phyloP scores from a whole-genome alignment of 441 rosid species.

The Viola pubescens region DNA sequence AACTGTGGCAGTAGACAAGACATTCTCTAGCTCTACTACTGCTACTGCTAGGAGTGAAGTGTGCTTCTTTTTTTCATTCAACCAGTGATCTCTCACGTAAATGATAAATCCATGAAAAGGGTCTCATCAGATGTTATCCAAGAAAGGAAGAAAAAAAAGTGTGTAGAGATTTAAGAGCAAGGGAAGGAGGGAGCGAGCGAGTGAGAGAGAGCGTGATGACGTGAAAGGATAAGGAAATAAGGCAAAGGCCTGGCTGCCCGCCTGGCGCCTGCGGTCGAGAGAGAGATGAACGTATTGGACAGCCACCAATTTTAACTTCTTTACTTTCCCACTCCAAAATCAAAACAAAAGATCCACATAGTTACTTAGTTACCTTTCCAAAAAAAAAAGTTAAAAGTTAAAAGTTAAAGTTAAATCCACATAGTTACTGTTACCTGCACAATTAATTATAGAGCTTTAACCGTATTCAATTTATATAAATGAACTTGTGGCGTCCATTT shows the following conservation, averaged over 20 bases:
- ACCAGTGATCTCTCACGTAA: neutral
- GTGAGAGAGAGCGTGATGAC: constrained; percentile 12
- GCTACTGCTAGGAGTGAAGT: neutral
- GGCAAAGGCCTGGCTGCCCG: constrained; percentile 13
- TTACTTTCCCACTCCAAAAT: too few relatives aligned
- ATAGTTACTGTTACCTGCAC: too few relatives aligned
- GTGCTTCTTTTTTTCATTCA: constrained; percentile 12
- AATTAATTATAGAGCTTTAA: too few relatives aligned
- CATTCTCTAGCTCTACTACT: constrained; percentile 31
- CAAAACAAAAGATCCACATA: too few relatives aligned
- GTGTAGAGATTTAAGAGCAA: neutral
- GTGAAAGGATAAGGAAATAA: constrained; percentile 28
- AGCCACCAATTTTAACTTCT: too few relatives aligned
- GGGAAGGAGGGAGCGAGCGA: neutral
- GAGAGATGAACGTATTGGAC: constrained; percentile 2
- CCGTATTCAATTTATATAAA: too few relatives aligned
- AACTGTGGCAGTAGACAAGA: constrained; percentile 87
- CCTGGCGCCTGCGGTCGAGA: constrained; percentile 20
- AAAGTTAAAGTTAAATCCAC: too few relatives aligned
- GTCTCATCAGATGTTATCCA: neutral
- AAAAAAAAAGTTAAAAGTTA: too few relatives aligned
- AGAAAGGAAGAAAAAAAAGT: neutral
- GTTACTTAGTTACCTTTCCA: too few relatives aligned
- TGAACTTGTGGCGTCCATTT: too few relatives aligned
- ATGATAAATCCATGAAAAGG: constrained; percentile 7